These are phyloP conservation scores for Thalia dealbata DNA, from an alignment of 176 grass and related monocot species.

Conservation along the genomic window DNA sequence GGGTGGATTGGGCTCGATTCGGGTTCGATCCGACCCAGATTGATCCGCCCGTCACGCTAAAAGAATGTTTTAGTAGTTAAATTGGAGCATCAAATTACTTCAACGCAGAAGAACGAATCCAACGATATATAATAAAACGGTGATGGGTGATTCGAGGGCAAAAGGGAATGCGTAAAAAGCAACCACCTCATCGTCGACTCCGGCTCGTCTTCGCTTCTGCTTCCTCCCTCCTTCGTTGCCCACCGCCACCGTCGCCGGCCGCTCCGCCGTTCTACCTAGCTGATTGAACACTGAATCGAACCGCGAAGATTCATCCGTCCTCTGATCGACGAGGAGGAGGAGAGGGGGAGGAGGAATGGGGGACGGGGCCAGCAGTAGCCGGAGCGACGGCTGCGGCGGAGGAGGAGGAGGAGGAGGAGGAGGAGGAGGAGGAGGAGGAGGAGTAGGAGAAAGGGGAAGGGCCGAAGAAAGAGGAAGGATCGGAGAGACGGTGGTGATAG, in stretches of 20 bases:
- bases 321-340: background rate
- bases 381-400: conserved; percentile 2
- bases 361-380: conserved; percentile 59
- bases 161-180: too few species aligned
- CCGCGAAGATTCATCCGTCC: background rate
- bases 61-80: too few species aligned
- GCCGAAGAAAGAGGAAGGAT: background rate
- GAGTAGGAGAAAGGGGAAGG: conserved; percentile 7
- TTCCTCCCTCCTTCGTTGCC: background rate
- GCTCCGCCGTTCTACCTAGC: background rate
- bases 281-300: background rate
- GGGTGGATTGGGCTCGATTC: too few species aligned
- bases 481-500: conserved; percentile 48
- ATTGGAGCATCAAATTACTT: too few species aligned
- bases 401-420: conserved; percentile 4
- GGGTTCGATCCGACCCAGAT: too few species aligned
- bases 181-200: background rate
- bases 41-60: too few species aligned
- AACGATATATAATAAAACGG: too few species aligned
- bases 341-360: conserved; percentile 28
- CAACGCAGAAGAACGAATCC: too few species aligned
- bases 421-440: background rate
- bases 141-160: too few species aligned
- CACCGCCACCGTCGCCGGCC: background rate
- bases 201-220: background rate